Percentiles rank a stretch among this genome's conserved stretches.
Conservation (phyloP, 2,329 filamentous ascomycete species). For the Penicillium sp. region DNA sequence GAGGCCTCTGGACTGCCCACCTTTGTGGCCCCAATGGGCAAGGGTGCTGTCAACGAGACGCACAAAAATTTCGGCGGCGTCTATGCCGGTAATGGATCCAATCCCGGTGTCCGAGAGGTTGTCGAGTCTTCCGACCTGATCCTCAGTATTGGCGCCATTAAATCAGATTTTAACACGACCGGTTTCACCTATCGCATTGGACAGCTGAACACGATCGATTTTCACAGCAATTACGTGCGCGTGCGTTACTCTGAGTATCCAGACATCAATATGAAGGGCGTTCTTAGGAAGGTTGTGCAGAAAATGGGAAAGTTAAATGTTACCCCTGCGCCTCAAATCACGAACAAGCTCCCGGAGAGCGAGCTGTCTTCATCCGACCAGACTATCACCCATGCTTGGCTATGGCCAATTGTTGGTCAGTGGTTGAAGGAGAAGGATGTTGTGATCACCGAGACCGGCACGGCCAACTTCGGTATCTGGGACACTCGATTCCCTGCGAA, state of each 20-base stretch:
- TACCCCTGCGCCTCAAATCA: conserved; percentile 56
- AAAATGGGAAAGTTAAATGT: conserved; percentile 61
- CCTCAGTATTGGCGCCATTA: conserved; percentile 49
- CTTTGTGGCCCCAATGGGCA: conserved; percentile 90
- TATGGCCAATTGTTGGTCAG: conserved; percentile 77
- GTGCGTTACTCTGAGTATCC: conserved; percentile 82
- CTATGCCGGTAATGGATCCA: conserved; percentile 78
- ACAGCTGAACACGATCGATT: conserved; percentile 79
- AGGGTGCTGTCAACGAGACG: conserved; percentile 78
- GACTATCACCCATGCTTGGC: conserved; percentile 55
- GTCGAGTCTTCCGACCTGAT: conserved; percentile 48
- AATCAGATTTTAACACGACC: conserved; percentile 56
- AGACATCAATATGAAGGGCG: conserved; percentile 77
- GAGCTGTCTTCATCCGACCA: conserved; percentile 37
- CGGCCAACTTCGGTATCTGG: conserved; percentile 85
- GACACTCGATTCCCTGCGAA: conserved; percentile 76
- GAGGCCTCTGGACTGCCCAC: conserved; percentile 75
- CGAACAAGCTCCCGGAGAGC: conserved; percentile 56
- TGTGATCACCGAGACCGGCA: conserved; percentile 85
- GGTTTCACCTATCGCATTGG: conserved; percentile 84
- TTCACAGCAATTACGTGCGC: conserved; percentile 75
- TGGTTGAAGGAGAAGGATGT: conserved; percentile 76
- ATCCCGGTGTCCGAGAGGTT: conserved; percentile 51
- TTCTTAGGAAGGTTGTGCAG: conserved; percentile 71
- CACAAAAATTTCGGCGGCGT: conserved; percentile 79